Evolutionary conservation across 768 basidiomycete species (phyloP), one percentile per base, ranked within the genome.

Genomic region (Lactarius trivialis): DNA sequence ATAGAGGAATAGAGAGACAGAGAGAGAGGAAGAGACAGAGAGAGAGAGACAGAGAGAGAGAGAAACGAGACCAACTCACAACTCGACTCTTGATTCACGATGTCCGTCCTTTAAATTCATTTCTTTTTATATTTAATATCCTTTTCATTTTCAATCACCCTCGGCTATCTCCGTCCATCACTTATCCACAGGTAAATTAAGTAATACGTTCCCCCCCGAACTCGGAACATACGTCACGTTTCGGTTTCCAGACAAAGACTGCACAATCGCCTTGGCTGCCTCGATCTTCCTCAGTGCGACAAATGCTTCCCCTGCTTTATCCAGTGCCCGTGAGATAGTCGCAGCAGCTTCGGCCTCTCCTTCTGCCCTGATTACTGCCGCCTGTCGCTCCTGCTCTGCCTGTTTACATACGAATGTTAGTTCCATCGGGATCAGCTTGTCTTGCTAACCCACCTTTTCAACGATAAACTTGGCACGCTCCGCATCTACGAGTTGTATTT

Each of bases 351-450:
- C 95, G 2, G 96, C 97, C 78, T 99, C 96, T 57, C 97, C 97
- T 74, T 99, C 96, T 1, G 97, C 97, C 51, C 97, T 85, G 60
- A 99, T 98, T 62, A 99, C 95, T 1, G 94, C 90, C 0, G 97
- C 97, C 79, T 98, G 95, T 64, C 95, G 86, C 74, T 99, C 97
- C 88, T 99, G 97, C 73, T 98, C 97, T 32, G 97, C 95, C 93
- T 96, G 66, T 32, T 37, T 26, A 67, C 24, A 61, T 60, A 58
- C 41, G 21, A 56, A 66, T 49, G 34, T 62, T 50, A 59, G 55
- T 55, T 11, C 48, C 54, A 56, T 41, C 30, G 52, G 41, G 28
- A 33, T 43, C 52, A 28, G n/a, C 21, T 50, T 8, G 41, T 51
- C 5, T 21, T 28, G 41, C 14, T 41, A 17, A 69, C 79, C 59